phyloP scores from a whole-genome alignment of 352 stramenopile genomes.

The Globisporangium echinulatum region DNA sequence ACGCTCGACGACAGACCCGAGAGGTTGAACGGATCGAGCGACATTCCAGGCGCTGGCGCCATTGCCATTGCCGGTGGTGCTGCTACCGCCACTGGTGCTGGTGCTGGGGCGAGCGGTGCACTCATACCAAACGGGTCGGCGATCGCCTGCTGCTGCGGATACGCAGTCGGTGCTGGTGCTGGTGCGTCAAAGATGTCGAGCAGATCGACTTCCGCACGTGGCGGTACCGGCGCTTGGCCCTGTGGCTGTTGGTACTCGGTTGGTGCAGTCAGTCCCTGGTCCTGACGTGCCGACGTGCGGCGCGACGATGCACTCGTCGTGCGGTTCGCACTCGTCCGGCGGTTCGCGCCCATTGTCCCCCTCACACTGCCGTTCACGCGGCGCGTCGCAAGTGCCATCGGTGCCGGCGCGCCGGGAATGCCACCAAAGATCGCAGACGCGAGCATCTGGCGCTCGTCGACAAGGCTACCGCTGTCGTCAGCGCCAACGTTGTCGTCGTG shows the following conservation, averaged over 20 bases:
- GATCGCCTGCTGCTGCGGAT: slow-evolving; percentile 21
- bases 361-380: slow-evolving; percentile 29
- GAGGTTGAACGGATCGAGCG: slow-evolving; percentile 73
- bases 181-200: slow-evolving; percentile 80
- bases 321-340: slow-evolving; percentile 27
- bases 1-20: slow-evolving; percentile 57
- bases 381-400: slow-evolving; percentile 29
- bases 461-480: slow-evolving; percentile 36
- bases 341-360: slow-evolving; percentile 10
- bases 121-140: slow-evolving; percentile 64
- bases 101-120: slow-evolving; percentile 21
- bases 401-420: slow-evolving; percentile 72
- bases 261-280: slow-evolving; percentile 21
- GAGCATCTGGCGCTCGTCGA: slow-evolving; percentile 82
- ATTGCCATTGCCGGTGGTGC: slow-evolving; percentile 12
- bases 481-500: slow-evolving; percentile 36
- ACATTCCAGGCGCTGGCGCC: slow-evolving; percentile 15
- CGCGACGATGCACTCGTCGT: slow-evolving; percentile 13
- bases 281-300: slow-evolving; percentile 29
- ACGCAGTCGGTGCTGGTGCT: slow-evolving; percentile 23
- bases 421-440: slow-evolving; percentile 96
- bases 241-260: slow-evolving; percentile 22
- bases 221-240: slow-evolving; percentile 20
- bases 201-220: slow-evolving; percentile 71
- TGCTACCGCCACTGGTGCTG: slow-evolving; percentile 18